A percentile compares a stretch with the other conserved stretches of the same genome.
These are phyloP conservation scores for Holtermanniella nyarrowii DNA, from an alignment of 768 basidiomycete species.

Conservation along the genomic window DNA sequence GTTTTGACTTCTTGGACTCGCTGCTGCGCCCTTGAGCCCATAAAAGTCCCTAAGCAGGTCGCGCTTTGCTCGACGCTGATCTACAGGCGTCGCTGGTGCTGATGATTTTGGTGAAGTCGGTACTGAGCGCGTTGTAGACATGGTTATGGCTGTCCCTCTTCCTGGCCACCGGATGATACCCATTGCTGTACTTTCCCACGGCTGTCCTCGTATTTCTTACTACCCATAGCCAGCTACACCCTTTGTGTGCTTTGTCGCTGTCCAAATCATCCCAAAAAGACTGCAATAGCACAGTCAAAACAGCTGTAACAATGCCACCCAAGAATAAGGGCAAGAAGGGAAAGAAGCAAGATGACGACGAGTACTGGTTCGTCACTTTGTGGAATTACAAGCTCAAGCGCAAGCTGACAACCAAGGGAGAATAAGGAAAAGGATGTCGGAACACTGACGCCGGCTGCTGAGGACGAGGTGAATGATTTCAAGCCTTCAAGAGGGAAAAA, in stretches of 20 bases:
- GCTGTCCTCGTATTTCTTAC: neutral
- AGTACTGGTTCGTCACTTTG: constrained; percentile 55
- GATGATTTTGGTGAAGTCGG: neutral
- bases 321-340: constrained; percentile 75
- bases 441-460: constrained; percentile 2
- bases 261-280: too few species aligned
- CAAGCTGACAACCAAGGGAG: constrained; percentile 17
- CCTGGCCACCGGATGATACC: neutral
- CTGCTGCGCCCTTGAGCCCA: constrained; percentile 19
- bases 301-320: constrained; percentile 48
- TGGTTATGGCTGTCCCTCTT: neutral
- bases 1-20: neutral
- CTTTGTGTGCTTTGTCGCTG: neutral
- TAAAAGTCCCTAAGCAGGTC: constrained; percentile 31
- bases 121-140: neutral
- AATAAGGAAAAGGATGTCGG: constrained; percentile 34
- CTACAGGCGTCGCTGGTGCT: neutral
- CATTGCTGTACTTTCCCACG: neutral
- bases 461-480: constrained; percentile 16
- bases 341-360: constrained; percentile 67
- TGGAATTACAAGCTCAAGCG: constrained; percentile 42
- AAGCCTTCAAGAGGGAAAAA: constrained; percentile 12
- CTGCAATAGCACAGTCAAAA: too few species aligned
- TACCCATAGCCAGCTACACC: neutral
- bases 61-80: constrained; percentile 23